These are phyloP conservation scores for Filobasidium floriforme DNA, from an alignment of 768 basidiomycete species.

Conservation along the genomic window DNA sequence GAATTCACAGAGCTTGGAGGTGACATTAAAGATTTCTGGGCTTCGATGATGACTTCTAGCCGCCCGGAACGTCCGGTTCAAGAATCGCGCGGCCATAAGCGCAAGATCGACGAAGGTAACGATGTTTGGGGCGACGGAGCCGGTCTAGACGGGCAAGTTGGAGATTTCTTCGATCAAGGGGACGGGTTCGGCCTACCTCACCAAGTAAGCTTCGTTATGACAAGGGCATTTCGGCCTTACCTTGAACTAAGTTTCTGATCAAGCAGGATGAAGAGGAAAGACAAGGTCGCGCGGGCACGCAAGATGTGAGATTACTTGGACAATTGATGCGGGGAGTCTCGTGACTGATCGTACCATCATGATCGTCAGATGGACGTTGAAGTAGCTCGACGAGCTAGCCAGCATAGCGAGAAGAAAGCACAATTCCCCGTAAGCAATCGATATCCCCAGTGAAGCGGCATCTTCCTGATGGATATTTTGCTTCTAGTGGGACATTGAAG, in stretches of 20 bases:
- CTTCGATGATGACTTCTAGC: not conserved
- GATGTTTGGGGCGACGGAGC: not conserved
- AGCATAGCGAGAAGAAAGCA: not conserved
- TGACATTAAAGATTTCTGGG: not conserved
- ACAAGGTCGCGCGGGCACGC: not conserved
- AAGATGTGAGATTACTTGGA: not conserved
- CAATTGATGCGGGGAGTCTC: not conserved
- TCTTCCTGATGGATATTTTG: not conserved
- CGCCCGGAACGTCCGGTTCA: not conserved
- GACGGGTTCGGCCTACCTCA: too few relatives aligned
- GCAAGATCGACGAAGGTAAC: not conserved
- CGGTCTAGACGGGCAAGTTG: too few relatives aligned
- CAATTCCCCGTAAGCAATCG: not conserved
- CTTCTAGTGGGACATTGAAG: not conserved
- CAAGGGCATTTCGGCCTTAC: not conserved
- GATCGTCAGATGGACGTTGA: not conserved
- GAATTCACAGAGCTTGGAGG: not conserved
- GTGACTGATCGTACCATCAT: not conserved
- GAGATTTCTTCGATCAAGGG: too few relatives aligned
- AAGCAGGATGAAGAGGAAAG: not conserved
- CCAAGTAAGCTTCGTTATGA: not conserved
- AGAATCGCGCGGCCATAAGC: not conserved
- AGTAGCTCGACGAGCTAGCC: not conserved
- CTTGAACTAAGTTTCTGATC: not conserved
- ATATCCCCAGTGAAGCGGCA: not conserved